Evolutionary conservation across 169 alveolate genomes (phyloP).

Genomic region (Eimeria zaria): DNA sequence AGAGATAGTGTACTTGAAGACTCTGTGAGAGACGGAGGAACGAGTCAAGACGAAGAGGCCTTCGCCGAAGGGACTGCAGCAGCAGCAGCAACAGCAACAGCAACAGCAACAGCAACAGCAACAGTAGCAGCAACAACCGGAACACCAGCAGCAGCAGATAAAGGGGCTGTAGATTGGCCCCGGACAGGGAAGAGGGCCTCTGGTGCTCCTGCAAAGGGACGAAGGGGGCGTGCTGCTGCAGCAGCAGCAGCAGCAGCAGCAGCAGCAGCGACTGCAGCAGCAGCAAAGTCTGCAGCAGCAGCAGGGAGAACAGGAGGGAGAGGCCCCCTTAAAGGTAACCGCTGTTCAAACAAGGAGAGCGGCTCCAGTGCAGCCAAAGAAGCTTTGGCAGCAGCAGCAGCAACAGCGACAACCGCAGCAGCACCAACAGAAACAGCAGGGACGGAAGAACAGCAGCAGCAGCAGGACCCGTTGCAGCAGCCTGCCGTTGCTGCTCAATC

Average conservation of each 20-base stretch:
- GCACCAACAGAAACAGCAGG: not conserved
- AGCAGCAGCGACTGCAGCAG: not conserved
- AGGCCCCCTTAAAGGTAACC: not conserved
- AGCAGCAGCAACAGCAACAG: not conserved
- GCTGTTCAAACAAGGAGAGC: not conserved
- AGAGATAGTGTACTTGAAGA: not conserved
- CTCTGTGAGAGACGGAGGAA: not conserved
- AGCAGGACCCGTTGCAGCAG: not conserved
- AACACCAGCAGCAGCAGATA: slow-evolving; percentile 12
- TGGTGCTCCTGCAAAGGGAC: not conserved
- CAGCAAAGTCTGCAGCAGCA: not conserved
- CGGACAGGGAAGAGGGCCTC: not conserved
- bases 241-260: not conserved
- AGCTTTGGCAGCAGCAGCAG: not conserved
- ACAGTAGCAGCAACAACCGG: not conserved
- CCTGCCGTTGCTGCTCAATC: not conserved
- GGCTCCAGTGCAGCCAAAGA: not conserved
- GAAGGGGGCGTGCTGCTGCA: slow-evolving; percentile 1
- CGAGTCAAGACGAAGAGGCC: not conserved
- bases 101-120: not conserved
- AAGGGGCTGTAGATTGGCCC: not conserved
- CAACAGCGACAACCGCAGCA: not conserved
- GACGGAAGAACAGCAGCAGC: not conserved
- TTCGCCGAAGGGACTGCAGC: not conserved
- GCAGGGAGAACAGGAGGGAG: not conserved